Base-by-base conservation (phyloP, 176 grass and related monocot genomes). In the Themeda triandra region DNA sequence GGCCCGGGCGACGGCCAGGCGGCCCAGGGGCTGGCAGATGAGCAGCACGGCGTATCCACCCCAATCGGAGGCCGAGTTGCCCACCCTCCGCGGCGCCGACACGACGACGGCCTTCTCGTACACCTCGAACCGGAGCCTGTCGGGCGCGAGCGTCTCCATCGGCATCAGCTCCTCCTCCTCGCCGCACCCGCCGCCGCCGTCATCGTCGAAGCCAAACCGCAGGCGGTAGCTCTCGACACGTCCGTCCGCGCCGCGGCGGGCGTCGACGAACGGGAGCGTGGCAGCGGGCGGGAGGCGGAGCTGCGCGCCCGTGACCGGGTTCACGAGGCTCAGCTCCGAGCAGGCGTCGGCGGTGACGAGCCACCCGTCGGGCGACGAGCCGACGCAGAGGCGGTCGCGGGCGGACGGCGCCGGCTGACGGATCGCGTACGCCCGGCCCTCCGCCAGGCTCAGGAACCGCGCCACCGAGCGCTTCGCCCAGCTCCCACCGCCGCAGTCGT, bases 21-120 rank as follows among this genome's bases (percentile, higher is more conserved):
- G 70, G 76, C 39, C 84, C 42, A 94, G 76, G 5, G 85, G 88
- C n/a, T 91, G 80, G 69, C 69, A 85, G 70, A 94, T 88, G 65
- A 94, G 86, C 71, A 88, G 63, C 27, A 94, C 88, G 45, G 83
- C 77, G 86, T 86, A 86, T 18, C 54, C 82, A 6, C 10, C 76
- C 66, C 66, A 87, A 4, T 8, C 33, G 0, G 21, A 35, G 14
- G 18, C 17, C 2, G 15, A 23, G 60, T 13, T 0, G 48, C 15
- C 15, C 18, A 3, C 12, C 69, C 69, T 9, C 33, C 66, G 25
- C 4, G 83, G 87, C 15, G 76, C 0, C 0, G 88, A 79, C 41
- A 87, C 30, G 82, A 90, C 6, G 69, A 90, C 39, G 39, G 86
- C 88, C 65, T 93, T 93, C 79, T 86, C 86, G 79, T 88, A 93